Conservation (phyloP, 1,284 basidiomycete species). For the Polyporus tsugae region DNA sequence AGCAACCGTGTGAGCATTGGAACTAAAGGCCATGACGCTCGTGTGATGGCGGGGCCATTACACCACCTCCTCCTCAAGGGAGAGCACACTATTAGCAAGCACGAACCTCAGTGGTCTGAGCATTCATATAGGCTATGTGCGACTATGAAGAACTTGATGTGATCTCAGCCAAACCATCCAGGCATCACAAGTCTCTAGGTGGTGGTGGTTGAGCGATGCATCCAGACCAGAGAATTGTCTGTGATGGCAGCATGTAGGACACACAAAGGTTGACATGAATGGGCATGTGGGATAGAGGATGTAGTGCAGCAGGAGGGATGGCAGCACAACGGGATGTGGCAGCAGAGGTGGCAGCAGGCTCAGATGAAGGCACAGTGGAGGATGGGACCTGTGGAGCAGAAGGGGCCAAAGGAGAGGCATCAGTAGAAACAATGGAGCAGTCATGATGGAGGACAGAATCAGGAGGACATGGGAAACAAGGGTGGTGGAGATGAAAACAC, state of each 20-base stretch:
- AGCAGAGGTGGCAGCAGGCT: not conserved
- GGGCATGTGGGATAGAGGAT: constrained; percentile 12
- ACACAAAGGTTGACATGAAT: constrained; percentile 13
- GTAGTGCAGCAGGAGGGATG: constrained; percentile 17
- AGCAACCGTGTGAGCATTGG: no score
- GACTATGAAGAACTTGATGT: constrained; percentile 4
- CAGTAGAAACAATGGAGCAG: not conserved
- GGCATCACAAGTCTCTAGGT: constrained; percentile 14
- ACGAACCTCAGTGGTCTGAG: constrained; percentile 6
- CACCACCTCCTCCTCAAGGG: constrained; percentile 25
- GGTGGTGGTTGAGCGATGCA: constrained; percentile 20
- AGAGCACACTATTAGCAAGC: constrained; percentile 8
- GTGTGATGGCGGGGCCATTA: constrained; percentile 3
- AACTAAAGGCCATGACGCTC: constrained; percentile 1
- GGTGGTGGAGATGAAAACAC: constrained; percentile 44
- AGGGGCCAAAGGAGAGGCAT: not conserved
- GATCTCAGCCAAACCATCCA: constrained; percentile 8
- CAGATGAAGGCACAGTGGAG: not conserved
- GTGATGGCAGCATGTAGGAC: constrained; percentile 19
- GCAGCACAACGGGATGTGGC: not conserved
- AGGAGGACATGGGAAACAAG: constrained; percentile 32
- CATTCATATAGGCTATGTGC: not conserved
- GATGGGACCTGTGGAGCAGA: not conserved
- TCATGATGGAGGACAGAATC: not conserved
- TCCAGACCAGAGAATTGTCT: constrained; percentile 25